These are phyloP conservation scores for Lunularia cruciata DNA, from an alignment of 225 moss, liverwort and hornwort genomes.

Conservation along the genomic window DNA sequence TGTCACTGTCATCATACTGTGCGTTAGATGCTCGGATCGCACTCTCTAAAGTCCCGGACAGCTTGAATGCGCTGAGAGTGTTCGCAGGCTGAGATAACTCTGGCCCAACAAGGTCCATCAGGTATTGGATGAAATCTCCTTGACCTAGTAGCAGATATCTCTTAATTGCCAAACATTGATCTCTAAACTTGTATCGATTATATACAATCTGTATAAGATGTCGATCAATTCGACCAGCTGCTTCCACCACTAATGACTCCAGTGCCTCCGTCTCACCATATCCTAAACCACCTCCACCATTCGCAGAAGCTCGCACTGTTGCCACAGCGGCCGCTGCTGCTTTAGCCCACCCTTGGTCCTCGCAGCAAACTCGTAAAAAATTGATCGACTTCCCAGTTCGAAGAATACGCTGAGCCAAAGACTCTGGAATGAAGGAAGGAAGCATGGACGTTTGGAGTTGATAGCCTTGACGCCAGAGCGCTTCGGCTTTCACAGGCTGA, in stretches of 20 bases:
- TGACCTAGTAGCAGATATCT: slow-evolving; percentile 94
- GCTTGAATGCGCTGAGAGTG: slow-evolving; percentile 92
- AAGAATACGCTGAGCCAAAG: slow-evolving; percentile 89
- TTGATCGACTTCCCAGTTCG: slow-evolving; percentile 99
- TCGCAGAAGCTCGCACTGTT: slow-evolving; percentile 83
- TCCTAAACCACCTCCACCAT: slow-evolving; percentile 78
- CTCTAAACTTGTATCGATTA: slow-evolving; percentile 96
- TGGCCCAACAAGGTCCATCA: slow-evolving; percentile 97
- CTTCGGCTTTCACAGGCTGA: slow-evolving; percentile 93
- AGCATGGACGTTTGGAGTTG: slow-evolving; percentile 95
- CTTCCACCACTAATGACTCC: slow-evolving; percentile 92
- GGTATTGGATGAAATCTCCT: slow-evolving; percentile 96
- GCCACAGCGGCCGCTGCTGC: slow-evolving; percentile 90
- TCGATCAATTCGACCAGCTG: slow-evolving; percentile 85
- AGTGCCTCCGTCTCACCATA: slow-evolving; percentile 98
- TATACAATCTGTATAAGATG: slow-evolving; percentile 96
- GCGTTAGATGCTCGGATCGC: slow-evolving; percentile 98
- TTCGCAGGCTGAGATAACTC: slow-evolving; percentile 91
- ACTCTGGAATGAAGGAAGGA: slow-evolving; percentile 95
- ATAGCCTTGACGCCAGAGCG: slow-evolving; percentile 96
- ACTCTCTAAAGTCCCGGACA: slow-evolving; percentile 93
- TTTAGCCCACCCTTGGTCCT: slow-evolving; percentile 94
- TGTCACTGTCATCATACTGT: slow-evolving; percentile 95
- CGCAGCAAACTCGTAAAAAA: slow-evolving; percentile 94
- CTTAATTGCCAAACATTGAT: slow-evolving; percentile 96